Percentiles rank a stretch among this genome's conserved stretches.
phyloP scores from a whole-genome alignment of 1,139 yeast genomes.

The Debaryomyces fabryi region DNA sequence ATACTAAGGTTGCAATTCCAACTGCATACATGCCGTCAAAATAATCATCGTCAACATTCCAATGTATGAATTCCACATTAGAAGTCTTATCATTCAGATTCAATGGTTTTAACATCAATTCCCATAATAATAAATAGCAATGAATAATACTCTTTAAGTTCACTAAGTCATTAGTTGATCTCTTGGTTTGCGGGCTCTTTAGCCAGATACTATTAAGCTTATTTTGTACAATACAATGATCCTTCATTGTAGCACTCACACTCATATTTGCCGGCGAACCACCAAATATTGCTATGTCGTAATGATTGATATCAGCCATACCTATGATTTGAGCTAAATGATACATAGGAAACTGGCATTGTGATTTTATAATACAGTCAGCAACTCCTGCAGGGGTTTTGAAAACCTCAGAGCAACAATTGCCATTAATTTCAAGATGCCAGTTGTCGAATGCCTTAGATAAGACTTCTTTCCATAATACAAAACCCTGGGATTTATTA shows the following conservation, averaged over 20 bases:
- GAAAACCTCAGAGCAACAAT: constrained; percentile 4
- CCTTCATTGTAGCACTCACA: constrained; percentile 63
- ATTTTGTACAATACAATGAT: constrained; percentile 52
- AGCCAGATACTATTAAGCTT: constrained; percentile 56
- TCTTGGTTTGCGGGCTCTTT: constrained; percentile 19
- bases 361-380: constrained; percentile 1
- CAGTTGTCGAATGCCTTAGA: constrained; percentile 66
- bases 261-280: constrained; percentile 87
- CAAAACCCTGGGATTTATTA: constrained; percentile 22
- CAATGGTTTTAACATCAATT: constrained; percentile 55
- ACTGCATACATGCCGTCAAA: constrained; percentile 45
- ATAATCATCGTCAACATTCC: constrained; percentile 36
- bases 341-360: constrained; percentile 51
- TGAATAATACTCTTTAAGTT: constrained; percentile 56
- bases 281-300: constrained; percentile 75
- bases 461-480: constrained; percentile 65
- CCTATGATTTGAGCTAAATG: constrained; percentile 76
- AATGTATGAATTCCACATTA: constrained; percentile 22
- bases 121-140: constrained; percentile 65
- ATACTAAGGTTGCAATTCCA: constrained; percentile 49
- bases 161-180: constrained; percentile 36
- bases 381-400: neutral
- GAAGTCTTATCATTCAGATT: constrained; percentile 22
- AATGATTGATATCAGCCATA: constrained; percentile 63
- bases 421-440: constrained; percentile 35